Evolutionary conservation across 1,139 yeast genomes (phyloP).

Genomic region (Magnusiomyces ingens): DNA sequence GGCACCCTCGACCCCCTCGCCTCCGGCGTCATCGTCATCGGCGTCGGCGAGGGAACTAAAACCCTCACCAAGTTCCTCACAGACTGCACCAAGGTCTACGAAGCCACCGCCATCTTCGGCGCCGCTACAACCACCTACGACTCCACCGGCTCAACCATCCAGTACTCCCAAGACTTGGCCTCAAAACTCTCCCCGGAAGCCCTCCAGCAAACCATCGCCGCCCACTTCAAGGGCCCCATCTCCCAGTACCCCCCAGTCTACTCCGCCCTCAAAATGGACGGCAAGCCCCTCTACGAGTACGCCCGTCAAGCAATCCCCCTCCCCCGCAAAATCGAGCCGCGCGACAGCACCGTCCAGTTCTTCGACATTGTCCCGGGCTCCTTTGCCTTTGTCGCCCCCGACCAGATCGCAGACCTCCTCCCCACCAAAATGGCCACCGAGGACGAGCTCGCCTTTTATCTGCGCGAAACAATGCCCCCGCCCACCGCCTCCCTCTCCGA

Average conservation of each 20-base stretch:
- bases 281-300: constrained; percentile 88
- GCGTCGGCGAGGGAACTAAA: constrained; percentile 87
- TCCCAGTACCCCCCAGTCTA: constrained; percentile 92
- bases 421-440: constrained; percentile 34
- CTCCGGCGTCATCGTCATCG: constrained; percentile 84
- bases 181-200: constrained; percentile 52
- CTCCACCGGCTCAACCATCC: constrained; percentile 73
- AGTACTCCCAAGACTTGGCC: constrained; percentile 42
- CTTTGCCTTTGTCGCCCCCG: not conserved
- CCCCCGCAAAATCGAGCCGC: constrained; percentile 70
- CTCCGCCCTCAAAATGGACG: constrained; percentile 91
- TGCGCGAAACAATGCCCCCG: constrained; percentile 3
- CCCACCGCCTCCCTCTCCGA: not conserved
- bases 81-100: constrained; percentile 60
- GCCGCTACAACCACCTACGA: constrained; percentile 92
- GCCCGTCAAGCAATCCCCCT: constrained; percentile 84
- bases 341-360: constrained; percentile 59
- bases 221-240: constrained; percentile 67
- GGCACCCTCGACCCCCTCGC: constrained; percentile 97
- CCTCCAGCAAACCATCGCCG: constrained; percentile 42
- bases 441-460: constrained; percentile 26
- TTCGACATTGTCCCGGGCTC: constrained; percentile 47
- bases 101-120: constrained; percentile 80
- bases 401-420: constrained; percentile 18
- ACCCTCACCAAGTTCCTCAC: constrained; percentile 64